Evolutionary conservation across 1,139 yeast species (phyloP), one percentile per base, ranked within the genome.

Genomic region (Magnusiomyces ingens): DNA sequence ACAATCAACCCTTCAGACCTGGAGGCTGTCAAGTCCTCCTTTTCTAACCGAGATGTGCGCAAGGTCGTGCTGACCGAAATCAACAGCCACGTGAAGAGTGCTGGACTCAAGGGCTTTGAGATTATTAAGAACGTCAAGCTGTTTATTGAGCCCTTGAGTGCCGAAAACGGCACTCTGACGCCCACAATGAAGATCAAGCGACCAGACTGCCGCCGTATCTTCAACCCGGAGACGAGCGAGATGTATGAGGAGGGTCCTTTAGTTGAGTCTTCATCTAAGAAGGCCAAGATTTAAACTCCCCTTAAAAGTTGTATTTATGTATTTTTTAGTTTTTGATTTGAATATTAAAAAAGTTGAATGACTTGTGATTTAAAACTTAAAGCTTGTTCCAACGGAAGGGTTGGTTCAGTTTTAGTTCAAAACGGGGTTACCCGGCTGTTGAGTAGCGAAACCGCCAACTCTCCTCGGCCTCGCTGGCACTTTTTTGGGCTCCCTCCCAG

Each of bases 131-230:
- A 86, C 61, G 65, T 82, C 22, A 67, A 68, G 46, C 72, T 84
- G 52, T 81, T 74, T 41, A 66, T 84, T 50, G 91, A 85, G 59
- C 91, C 93, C 1, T 76, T 85, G 65, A 81, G 77, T 32, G 68
- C 80, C 36, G 84, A 78, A 49, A 79, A 80, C 56, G 83, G 81
- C 51, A 78, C 81, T 13, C 69, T 85, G 42, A 85, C 94, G 3
- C 93, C 93, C 46, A 85, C 94, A 2, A 69, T 85, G 64, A 85
- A 85, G 70, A 75, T 85, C 58, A 84, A 82, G 69, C 74, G 94
- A 62, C 77, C 79, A 10, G 70, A 75, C 45, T 85, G 87, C 12
- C 70, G 75, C 42, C 77, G 76, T 61, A 72, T 70, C 60, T 85
- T 81, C 67, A 71, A 70, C 52, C 61, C 67, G 1, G 71, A 70